A percentile compares a stretch with the other conserved stretches of the same genome.
Conservation (phyloP, 2,329 filamentous ascomycete species). For the Talaromyces albobiverticillius region DNA sequence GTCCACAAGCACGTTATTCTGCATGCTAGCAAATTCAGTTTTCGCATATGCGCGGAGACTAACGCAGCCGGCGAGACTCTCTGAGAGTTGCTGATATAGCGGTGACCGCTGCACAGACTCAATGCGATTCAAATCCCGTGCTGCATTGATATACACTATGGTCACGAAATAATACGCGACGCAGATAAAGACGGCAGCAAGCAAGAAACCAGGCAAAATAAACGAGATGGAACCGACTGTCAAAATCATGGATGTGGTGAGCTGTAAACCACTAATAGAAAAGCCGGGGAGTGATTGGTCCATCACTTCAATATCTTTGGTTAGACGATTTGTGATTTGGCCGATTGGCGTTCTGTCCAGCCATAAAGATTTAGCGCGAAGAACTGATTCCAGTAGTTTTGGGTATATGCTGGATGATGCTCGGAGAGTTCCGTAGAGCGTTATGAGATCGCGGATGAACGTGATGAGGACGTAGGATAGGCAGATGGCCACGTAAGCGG, state of each 20-base stretch:
- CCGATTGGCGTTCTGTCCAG: background rate
- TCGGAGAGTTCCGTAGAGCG: background rate
- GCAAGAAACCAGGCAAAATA: background rate
- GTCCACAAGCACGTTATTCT: background rate
- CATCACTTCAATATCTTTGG: constrained; percentile 4
- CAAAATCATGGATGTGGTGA: background rate
- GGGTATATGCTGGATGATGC: constrained; percentile 1
- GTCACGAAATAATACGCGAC: background rate
- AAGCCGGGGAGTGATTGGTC: constrained; percentile 5
- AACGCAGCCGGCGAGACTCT: background rate
- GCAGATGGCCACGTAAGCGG: background rate
- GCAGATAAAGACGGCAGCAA: background rate
- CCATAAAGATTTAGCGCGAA: background rate
- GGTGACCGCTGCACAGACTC: constrained; percentile 4
- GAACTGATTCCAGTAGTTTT: background rate
- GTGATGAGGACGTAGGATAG: background rate
- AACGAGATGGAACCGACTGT: background rate
- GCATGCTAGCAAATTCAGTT: background rate
- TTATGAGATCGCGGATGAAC: background rate
- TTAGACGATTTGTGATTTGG: constrained; percentile 1
- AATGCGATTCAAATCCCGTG: constrained; percentile 4
- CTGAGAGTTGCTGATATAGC: constrained; percentile 4
- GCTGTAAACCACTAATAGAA: constrained; percentile 1
- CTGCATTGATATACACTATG: background rate
- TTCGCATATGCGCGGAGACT: constrained; percentile 2